Percentiles rank a stretch among this genome's conserved stretches.
phyloP scores from a whole-genome alignment of 257 asterid species.

The Plectranthus barbatus region DNA sequence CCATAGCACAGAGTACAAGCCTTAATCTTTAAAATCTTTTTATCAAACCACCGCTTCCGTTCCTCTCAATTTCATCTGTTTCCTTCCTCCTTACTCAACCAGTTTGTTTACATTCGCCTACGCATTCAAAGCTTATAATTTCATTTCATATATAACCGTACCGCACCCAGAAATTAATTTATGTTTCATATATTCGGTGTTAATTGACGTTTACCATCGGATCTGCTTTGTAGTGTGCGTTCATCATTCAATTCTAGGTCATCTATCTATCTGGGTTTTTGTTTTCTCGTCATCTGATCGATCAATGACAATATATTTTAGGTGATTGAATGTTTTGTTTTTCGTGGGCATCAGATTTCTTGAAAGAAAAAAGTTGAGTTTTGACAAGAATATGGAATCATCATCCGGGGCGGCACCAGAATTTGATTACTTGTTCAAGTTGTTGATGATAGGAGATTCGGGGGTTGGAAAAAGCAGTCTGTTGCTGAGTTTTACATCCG shows the following conservation, averaged over 20 bases:
- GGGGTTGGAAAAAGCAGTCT: conserved; percentile 93
- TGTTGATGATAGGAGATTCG: conserved; percentile 73
- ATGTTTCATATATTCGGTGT: neutral
- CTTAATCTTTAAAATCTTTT: neutral
- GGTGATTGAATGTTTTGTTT: neutral
- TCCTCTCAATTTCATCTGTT: neutral
- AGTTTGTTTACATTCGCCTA: neutral
- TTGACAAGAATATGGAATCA: too few species aligned
- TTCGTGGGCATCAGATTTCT: conserved; percentile 14
- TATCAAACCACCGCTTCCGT: neutral
- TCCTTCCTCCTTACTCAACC: conserved; percentile 20
- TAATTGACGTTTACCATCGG: conserved; percentile 18
- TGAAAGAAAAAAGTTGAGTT: too few species aligned
- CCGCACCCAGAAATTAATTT: neutral
- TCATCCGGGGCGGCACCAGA: conserved; percentile 35
- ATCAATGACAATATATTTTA: neutral
- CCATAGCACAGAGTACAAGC: conserved; percentile 4
- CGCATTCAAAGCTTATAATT: conserved; percentile 4
- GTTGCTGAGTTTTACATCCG: conserved; percentile 83
- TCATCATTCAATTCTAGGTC: conserved; percentile 17
- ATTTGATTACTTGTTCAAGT: conserved; percentile 50
- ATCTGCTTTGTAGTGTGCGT: conserved; percentile 14
- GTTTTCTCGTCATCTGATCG: neutral
- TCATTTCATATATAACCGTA: neutral
- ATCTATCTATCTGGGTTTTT: conserved; percentile 10